Conservation (phyloP, 768 basidiomycete species). For the Russula ochroleuca region DNA sequence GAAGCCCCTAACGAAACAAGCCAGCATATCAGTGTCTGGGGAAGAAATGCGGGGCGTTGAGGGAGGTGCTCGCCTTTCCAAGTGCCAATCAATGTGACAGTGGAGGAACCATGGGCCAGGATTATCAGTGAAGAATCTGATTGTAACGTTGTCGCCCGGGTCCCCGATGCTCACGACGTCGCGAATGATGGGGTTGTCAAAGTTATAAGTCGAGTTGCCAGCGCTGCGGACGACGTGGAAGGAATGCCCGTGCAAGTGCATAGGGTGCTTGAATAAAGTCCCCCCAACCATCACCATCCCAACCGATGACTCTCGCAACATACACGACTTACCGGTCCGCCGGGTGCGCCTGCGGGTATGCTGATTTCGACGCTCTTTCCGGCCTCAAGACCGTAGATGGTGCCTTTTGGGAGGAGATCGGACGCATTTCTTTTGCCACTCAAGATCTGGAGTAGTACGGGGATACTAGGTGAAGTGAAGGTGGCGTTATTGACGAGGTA, state of each 20-base stretch:
- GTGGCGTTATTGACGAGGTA: slow-evolving; percentile 5
- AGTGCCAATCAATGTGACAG: slow-evolving; percentile 11
- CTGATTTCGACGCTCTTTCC: slow-evolving; percentile 8
- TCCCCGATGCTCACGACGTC: slow-evolving; percentile 20
- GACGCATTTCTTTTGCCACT: neutral
- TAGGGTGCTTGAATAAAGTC: slow-evolving; percentile 4
- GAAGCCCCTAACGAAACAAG: neutral
- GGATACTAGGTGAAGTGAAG: neutral
- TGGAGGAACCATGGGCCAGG: slow-evolving; percentile 11
- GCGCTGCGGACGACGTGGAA: slow-evolving; percentile 17
- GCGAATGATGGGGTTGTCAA: slow-evolving; percentile 21
- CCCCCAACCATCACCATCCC: neutral
- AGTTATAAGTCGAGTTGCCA: slow-evolving; percentile 25
- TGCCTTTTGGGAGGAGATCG: neutral
- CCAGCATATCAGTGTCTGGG: neutral
- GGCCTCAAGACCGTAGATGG: neutral
- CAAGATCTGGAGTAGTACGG: slow-evolving; percentile 20
- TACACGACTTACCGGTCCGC: slow-evolving; percentile 8
- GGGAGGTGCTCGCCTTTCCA: neutral
- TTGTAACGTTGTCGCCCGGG: slow-evolving; percentile 20
- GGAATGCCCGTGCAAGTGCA: slow-evolving; percentile 21
- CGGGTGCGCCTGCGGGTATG: slow-evolving; percentile 1
- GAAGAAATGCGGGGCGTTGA: neutral
- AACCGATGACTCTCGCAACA: neutral
- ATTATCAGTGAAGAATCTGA: slow-evolving; percentile 33